These are phyloP conservation scores for Guyanaporus albipodus DNA, from an alignment of 768 basidiomycete species.

Conservation along the genomic window DNA sequence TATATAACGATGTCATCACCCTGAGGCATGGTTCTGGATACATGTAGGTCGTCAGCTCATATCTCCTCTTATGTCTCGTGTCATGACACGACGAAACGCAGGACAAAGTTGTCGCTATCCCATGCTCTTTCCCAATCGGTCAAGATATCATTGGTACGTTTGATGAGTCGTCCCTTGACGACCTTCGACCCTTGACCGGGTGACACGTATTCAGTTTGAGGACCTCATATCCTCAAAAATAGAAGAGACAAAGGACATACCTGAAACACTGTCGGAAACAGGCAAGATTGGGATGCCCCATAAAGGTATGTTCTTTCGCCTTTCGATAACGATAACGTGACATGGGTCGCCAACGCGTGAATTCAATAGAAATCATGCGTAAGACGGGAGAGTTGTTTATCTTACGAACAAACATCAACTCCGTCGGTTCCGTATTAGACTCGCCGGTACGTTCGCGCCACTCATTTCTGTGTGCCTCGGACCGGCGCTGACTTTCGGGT, in stretches of 20 bases:
- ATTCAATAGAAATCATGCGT: constrained; percentile 86
- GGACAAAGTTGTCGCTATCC: constrained; percentile 94
- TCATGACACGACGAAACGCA: constrained; percentile 30
- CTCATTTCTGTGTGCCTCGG: background rate
- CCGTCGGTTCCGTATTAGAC: constrained; percentile 95
- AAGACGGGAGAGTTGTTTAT: constrained; percentile 95
- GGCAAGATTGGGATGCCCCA: constrained; percentile 92
- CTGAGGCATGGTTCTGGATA: constrained; percentile 92
- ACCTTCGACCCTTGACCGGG: background rate
- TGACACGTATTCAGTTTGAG: constrained; percentile 60
- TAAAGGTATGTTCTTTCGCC: constrained; percentile 47
- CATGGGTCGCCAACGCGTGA: constrained; percentile 12
- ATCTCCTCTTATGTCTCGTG: constrained; percentile 7
- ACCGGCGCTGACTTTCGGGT: background rate
- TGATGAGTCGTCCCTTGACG: constrained; percentile 5
- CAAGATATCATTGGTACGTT: constrained; percentile 82
- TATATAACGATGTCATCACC: constrained; percentile 97
- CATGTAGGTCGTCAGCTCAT: constrained; percentile 62
- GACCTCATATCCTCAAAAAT: constrained; percentile 89
- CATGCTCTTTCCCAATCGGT: constrained; percentile 96
- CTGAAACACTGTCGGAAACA: constrained; percentile 88
- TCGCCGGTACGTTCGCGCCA: constrained; percentile 63
- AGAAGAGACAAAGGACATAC: constrained; percentile 95
- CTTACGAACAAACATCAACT: constrained; percentile 89
- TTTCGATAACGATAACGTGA: constrained; percentile 3